phyloP scores from a whole-genome alignment of 345 rosid species.

The Kandelia obovata region DNA sequence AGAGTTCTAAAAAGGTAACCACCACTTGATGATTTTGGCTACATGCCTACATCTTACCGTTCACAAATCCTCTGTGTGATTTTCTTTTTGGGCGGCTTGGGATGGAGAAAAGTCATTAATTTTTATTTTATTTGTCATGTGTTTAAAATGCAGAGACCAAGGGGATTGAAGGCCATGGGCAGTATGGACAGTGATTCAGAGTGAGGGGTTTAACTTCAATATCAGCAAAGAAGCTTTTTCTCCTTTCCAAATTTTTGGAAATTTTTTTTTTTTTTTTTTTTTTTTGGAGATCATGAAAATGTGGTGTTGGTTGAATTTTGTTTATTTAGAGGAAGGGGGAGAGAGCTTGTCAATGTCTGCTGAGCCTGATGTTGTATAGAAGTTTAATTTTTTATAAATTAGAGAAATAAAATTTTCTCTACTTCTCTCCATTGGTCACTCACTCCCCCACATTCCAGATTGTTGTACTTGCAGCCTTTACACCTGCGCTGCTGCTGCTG shows the following conservation, averaged over 20 bases:
- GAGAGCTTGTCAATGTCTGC: not conserved
- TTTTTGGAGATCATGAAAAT: not conserved
- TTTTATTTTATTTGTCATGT: constrained; percentile 6
- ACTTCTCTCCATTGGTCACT: no score
- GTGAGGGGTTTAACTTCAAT: constrained; percentile 9
- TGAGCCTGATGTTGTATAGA: not conserved
- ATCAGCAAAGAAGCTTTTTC: not conserved
- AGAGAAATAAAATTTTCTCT: not conserved
- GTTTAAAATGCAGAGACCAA: constrained; percentile 53
- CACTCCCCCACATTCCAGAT: no score
- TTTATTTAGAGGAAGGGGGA: not conserved
- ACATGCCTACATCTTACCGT: not conserved
- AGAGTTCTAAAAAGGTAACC: constrained; percentile 63
- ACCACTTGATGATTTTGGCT: constrained; percentile 25
- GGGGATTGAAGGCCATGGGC: constrained; percentile 77
- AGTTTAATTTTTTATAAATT: not conserved
- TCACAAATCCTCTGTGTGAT: not conserved
- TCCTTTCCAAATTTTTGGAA: not conserved
- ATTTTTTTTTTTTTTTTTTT: not conserved
- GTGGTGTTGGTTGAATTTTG: not conserved
- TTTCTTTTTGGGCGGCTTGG: not conserved
- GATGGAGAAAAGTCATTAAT: not conserved
- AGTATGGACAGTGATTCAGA: constrained; percentile 71
- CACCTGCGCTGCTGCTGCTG: no score
- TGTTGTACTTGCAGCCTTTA: no score